Conservation (phyloP, 1,284 basidiomycete species). For the Heliocybe sulcata region DNA sequence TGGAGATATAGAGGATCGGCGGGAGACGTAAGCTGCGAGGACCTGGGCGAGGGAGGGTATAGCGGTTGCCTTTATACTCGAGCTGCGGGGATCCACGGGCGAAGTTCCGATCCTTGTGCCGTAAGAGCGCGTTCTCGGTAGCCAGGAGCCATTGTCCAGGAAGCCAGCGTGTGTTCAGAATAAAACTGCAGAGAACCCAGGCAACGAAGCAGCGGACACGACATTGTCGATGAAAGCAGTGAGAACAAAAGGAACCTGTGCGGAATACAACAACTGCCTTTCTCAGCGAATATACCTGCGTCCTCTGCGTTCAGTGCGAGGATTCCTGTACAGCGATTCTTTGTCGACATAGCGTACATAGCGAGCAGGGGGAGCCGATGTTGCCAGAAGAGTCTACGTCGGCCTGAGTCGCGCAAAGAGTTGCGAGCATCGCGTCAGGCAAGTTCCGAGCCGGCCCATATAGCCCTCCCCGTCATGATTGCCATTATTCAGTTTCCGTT, state of each 20-base stretch:
- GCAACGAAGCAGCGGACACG: background rate
- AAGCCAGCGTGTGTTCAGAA: background rate
- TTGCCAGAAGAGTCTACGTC: background rate
- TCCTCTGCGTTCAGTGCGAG: too few relatives aligned
- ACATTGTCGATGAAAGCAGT: background rate
- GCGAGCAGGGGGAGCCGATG: background rate
- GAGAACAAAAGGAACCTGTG: background rate
- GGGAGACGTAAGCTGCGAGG: too few relatives aligned
- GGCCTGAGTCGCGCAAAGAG: background rate
- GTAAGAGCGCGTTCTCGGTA: background rate
- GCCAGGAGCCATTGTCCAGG: background rate
- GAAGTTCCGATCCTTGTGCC: too few relatives aligned
- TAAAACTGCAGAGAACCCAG: background rate
- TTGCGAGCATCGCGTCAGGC: background rate
- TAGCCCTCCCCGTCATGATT: background rate
- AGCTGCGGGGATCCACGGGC: too few relatives aligned
- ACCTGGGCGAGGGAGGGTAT: too few relatives aligned
- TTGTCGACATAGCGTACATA: background rate
- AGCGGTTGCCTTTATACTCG: too few relatives aligned
- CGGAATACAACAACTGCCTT: background rate
- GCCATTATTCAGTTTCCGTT: too few relatives aligned
- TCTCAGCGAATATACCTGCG: background rate
- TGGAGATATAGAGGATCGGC: too few relatives aligned
- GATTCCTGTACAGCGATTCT: too few relatives aligned
- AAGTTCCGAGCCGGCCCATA: background rate